A percentile compares a stretch with the other conserved stretches of the same genome.
Conservation (phyloP, 768 basidiomycete genomes). For the Macrocybe gigantea region DNA sequence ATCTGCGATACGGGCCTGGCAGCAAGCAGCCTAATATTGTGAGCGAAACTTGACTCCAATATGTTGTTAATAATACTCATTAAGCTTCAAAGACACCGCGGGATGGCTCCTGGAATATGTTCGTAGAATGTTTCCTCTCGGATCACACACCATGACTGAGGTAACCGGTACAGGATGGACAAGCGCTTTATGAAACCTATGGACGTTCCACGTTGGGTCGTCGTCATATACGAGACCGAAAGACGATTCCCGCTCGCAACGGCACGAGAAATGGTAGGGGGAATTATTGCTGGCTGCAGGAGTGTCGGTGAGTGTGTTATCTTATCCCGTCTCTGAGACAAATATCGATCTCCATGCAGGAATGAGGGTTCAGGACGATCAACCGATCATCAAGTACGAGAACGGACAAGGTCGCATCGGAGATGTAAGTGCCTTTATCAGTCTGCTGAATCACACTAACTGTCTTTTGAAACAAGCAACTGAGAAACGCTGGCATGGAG, state of each 20-base stretch:
- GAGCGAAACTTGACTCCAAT: conserved; percentile 14
- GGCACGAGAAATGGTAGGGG: conserved; percentile 45
- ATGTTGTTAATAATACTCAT: background rate
- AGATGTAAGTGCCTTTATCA: conserved; percentile 17
- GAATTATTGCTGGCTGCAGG: conserved; percentile 39
- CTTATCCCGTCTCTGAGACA: conserved; percentile 12
- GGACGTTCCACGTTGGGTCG: conserved; percentile 51
- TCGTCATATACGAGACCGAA: conserved; percentile 57
- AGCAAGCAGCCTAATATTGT: conserved; percentile 51
- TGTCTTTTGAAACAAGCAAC: conserved; percentile 21
- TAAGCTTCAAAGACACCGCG: conserved; percentile 39
- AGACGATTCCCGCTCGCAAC: conserved; percentile 41
- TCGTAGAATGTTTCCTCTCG: conserved; percentile 13
- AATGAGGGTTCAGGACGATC: conserved; percentile 41
- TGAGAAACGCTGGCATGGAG: conserved; percentile 44
- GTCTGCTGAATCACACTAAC: background rate
- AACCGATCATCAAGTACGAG: conserved; percentile 45
- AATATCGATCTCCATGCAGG: conserved; percentile 38
- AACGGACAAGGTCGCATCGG: conserved; percentile 54
- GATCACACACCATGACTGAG: conserved; percentile 29
- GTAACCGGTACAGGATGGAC: conserved; percentile 51
- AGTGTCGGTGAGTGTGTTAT: conserved; percentile 53
- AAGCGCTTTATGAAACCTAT: conserved; percentile 57
- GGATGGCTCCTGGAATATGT: conserved; percentile 81
- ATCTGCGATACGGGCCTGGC: conserved; percentile 54